Base-by-base conservation (phyloP, 495 filamentous ascomycete genomes). In the Tuber umbilicatum region DNA sequence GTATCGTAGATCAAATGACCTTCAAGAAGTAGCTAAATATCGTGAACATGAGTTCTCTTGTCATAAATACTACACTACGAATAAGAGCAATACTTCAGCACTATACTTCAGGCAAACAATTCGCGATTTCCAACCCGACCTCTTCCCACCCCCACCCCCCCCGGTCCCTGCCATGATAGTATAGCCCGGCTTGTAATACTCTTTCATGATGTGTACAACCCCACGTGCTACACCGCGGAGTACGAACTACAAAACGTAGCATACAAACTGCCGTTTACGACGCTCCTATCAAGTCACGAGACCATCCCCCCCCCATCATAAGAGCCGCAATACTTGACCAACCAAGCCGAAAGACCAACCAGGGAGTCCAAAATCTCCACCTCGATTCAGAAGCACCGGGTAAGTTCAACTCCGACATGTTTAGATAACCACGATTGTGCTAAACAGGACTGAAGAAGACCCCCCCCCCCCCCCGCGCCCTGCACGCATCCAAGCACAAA, bases 161-260 rank as follows among this genome's bases (percentile, higher is more conserved):
- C 45, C 21, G 10, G 5, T 50, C 45, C 23, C 55, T 55, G 17
- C 55, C 31, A 64, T 16, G 4, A 35, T 7, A 35, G 31, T 64
- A 35, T 27, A 64, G 55, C 4, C 55, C 27, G 1, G 2, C 55
- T 64, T 17, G 55, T 5, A 64, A 64, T 64, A 35, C 55, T 64
- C 35, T 60, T 31, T 64, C 55, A 64, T 64, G 55, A 64, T 64
- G 55, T 64, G 55, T 64, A 64, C 55, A 64, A 64, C 55, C 55
- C 55, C 55, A 64, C 55, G 55, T 64, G 27, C 27, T 64, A 35
- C 55, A 64, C 55, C 55, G 55, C 27, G 27, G 27, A 64, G 55
- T 17, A 64, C 55, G 9, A 6, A 31, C 55, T 35, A 35, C 12
- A 64, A 19, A 64, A 64, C 27, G 14, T 14, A 64, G 27, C 27